These are phyloP conservation scores for Arthrobotrys sphaeroides DNA, from an alignment of 2,329 filamentous ascomycete genomes.

Conservation along the genomic window DNA sequence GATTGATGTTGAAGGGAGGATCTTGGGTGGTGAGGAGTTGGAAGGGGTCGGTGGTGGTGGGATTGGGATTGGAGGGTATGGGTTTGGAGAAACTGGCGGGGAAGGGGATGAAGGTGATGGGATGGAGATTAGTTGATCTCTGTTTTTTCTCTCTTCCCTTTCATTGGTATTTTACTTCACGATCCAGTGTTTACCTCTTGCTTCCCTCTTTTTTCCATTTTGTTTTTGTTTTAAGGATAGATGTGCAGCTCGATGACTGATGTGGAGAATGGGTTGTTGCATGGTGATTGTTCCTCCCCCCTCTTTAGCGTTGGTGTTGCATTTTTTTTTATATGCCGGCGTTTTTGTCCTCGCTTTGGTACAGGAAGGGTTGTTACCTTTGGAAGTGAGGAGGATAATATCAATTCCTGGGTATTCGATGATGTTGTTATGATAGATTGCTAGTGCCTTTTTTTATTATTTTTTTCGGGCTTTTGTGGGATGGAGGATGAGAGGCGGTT, in stretches of 20 bases:
- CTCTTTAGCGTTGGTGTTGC: constrained; percentile 46
- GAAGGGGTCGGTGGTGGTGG: constrained; percentile 69
- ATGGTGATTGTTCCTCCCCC: background rate
- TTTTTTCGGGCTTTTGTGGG: no score
- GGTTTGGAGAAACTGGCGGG: constrained; percentile 7
- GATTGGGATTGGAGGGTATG: constrained; percentile 62
- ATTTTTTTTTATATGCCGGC: constrained; percentile 27
- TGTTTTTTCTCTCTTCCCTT: background rate
- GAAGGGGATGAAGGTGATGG: constrained; percentile 34
- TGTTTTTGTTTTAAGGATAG: background rate
- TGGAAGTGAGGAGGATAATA: background rate
- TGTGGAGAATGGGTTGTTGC: background rate
- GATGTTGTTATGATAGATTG: background rate
- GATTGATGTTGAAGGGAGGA: constrained; percentile 89
- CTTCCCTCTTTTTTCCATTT: background rate
- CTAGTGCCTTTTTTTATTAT: background rate
- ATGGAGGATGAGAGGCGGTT: background rate
- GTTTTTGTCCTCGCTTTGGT: no score
- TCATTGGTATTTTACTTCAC: no score
- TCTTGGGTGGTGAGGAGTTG: constrained; percentile 87
- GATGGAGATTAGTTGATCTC: constrained; percentile 43
- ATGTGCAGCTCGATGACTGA: background rate
- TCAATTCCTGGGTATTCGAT: no score
- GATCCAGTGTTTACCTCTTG: no score
- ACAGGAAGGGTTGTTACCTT: constrained; percentile 1